Percentiles rank a stretch among this genome's conserved stretches.
These are phyloP conservation scores for Sugiyamaella marilandica DNA, from an alignment of 805 yeast genomes.

Conservation along the genomic window DNA sequence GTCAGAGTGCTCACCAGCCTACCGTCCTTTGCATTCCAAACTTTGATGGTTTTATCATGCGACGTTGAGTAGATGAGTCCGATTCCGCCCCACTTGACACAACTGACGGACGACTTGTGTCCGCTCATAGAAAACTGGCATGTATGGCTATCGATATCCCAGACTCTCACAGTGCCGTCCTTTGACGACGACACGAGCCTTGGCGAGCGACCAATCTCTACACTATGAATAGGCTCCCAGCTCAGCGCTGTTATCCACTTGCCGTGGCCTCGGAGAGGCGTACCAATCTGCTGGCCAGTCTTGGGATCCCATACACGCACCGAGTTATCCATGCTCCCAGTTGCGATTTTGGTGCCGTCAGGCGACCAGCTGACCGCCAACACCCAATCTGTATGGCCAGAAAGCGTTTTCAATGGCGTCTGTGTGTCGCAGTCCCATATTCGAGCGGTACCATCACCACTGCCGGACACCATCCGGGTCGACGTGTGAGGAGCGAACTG, in stretches of 20 bases:
- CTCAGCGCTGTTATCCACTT: slow-evolving; percentile 86
- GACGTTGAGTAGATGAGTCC: slow-evolving; percentile 82
- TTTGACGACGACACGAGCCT: slow-evolving; percentile 83
- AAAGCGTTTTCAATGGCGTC: slow-evolving; percentile 74
- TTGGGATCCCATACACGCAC: slow-evolving; percentile 81
- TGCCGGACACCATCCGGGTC: slow-evolving; percentile 84
- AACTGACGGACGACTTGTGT: slow-evolving; percentile 82
- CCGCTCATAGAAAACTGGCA: slow-evolving; percentile 74
- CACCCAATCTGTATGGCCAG: slow-evolving; percentile 93
- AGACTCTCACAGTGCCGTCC: slow-evolving; percentile 81
- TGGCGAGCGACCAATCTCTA: slow-evolving; percentile 43
- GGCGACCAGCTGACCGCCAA: slow-evolving; percentile 89
- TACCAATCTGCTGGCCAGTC: slow-evolving; percentile 70
- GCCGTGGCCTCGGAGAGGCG: slow-evolving; percentile 70
- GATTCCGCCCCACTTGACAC: slow-evolving; percentile 96
- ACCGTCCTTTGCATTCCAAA: slow-evolving; percentile 83
- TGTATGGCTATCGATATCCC: slow-evolving; percentile 75
- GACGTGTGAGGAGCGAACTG: slow-evolving; percentile 91
- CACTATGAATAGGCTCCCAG: slow-evolving; percentile 93
- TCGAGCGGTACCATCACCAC: slow-evolving; percentile 94
- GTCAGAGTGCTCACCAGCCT: slow-evolving; percentile 71
- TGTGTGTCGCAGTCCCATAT: slow-evolving; percentile 96
- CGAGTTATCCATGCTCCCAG: slow-evolving; percentile 93
- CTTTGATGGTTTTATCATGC: slow-evolving; percentile 89
- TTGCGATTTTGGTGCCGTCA: slow-evolving; percentile 83